Evolutionary conservation across 352 stramenopile genomes (phyloP).

Genomic region (Pythium dissimile): DNA sequence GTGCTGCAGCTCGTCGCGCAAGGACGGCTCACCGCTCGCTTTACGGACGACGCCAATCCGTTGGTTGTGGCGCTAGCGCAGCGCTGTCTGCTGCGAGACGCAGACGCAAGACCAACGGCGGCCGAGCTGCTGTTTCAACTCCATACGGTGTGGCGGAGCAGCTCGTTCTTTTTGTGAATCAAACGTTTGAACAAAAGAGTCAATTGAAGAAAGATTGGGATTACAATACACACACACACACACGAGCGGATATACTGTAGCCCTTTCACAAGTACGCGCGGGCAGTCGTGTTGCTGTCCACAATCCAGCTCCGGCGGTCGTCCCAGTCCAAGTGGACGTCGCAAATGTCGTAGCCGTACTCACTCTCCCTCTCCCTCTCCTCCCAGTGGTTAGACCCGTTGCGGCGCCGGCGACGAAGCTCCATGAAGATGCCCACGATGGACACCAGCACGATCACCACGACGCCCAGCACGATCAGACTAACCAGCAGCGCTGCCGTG

Average conservation of each 20-base stretch:
- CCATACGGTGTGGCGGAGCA: neutral
- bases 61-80: slow-evolving; percentile 8
- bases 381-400: neutral
- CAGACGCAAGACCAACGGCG: slow-evolving; percentile 14
- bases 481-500: neutral
- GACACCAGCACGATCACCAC: neutral
- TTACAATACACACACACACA: too few species aligned
- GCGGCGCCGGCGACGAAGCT: neutral
- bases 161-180: neutral
- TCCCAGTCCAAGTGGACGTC: neutral
- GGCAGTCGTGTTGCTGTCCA: neutral
- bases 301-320: neutral
- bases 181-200: neutral
- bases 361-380: neutral
- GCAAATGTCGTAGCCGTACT: neutral
- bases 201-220: too few species aligned
- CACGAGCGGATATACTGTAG: too few species aligned
- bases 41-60: slow-evolving; percentile 23
- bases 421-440: neutral
- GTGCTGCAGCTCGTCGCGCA: slow-evolving; percentile 29
- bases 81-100: slow-evolving; percentile 27
- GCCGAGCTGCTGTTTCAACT: neutral
- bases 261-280: neutral
- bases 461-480: neutral
- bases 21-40: slow-evolving; percentile 25